These are phyloP conservation scores for Synchytrium microbalum DNA, from an alignment of 371 early-diverging fungal genomes.

Conservation along the genomic window DNA sequence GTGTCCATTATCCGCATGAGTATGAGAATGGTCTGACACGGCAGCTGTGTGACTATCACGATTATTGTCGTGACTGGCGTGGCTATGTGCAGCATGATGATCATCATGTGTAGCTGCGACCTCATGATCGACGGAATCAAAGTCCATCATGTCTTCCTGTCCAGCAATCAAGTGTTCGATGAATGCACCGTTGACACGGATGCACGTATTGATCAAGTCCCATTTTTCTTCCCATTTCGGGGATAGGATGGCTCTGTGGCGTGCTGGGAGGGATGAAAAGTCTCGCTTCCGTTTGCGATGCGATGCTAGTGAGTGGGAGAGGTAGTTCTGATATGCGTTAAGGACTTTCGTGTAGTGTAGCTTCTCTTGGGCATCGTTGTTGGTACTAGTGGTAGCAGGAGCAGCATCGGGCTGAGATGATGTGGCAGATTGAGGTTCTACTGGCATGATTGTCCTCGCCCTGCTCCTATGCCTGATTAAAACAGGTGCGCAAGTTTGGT, in stretches of 20 bases:
- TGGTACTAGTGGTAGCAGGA: slow-evolving; percentile 4
- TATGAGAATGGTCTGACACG: background rate
- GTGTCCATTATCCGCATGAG: background rate
- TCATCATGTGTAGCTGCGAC: slow-evolving; percentile 29
- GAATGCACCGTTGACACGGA: slow-evolving; percentile 22
- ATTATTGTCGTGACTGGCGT: background rate
- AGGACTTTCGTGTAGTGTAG: slow-evolving; percentile 56
- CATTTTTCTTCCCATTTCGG: slow-evolving; percentile 45
- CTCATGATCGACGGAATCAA: slow-evolving; percentile 42
- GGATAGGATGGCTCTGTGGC: slow-evolving; percentile 52
- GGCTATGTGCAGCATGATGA: background rate
- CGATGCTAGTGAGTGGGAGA: slow-evolving; percentile 50
- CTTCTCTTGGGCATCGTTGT: slow-evolving; percentile 25
- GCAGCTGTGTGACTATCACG: background rate
- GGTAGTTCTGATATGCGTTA: slow-evolving; percentile 65
- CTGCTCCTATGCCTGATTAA: no score
- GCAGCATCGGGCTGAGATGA: no score
- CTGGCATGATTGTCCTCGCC: no score
- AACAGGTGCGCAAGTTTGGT: no score
- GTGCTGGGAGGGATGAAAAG: slow-evolving; percentile 51
- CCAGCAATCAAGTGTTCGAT: slow-evolving; percentile 13
- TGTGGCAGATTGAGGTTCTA: no score
- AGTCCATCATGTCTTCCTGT: slow-evolving; percentile 38
- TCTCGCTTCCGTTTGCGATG: slow-evolving; percentile 67
- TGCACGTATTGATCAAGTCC: slow-evolving; percentile 38